Percentiles rank a stretch among this genome's conserved stretches.
Evolutionary conservation across 1,284 basidiomycete genomes (phyloP).

Genomic region (Takashimella tepidaria): DNA sequence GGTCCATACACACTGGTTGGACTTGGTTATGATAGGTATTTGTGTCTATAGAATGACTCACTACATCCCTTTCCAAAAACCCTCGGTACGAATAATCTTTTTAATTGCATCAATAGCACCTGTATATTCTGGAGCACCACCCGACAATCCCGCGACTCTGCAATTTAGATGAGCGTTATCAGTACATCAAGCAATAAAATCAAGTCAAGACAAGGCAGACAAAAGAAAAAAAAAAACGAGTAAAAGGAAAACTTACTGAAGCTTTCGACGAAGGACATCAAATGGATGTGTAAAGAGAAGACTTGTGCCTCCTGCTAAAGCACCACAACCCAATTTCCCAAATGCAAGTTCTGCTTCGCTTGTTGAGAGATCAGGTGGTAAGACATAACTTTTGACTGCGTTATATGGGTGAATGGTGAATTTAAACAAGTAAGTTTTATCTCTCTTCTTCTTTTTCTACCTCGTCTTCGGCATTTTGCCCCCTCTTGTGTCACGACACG

Average conservation of each 20-base stretch:
- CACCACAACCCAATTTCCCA: conserved; percentile 51
- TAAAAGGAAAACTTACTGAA: conserved; percentile 65
- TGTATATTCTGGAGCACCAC: conserved; percentile 61
- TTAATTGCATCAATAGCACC: conserved; percentile 72
- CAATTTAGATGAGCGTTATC: neutral
- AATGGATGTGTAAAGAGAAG: conserved; percentile 95
- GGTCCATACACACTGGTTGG: too few species aligned
- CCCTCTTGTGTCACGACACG: neutral
- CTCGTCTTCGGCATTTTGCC: too few species aligned
- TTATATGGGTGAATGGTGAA: neutral
- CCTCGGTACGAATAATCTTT: conserved; percentile 68
- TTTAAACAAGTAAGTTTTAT: too few species aligned
- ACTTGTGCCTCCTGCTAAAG: conserved; percentile 61
- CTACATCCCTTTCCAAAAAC: conserved; percentile 52
- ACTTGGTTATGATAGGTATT: too few species aligned
- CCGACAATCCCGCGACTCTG: conserved; percentile 63
- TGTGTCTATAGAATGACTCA: conserved; percentile 26
- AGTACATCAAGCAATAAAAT: too few species aligned
- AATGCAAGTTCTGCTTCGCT: conserved; percentile 31
- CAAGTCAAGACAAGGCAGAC: too few species aligned
- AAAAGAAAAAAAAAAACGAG: too few species aligned
- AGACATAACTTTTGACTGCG: conserved; percentile 28
- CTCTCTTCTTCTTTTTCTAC: too few species aligned
- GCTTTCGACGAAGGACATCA: conserved; percentile 87
- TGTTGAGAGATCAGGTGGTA: conserved; percentile 22